phyloP scores from a whole-genome alignment of 768 basidiomycete species.

The Ramaria rubella region DNA sequence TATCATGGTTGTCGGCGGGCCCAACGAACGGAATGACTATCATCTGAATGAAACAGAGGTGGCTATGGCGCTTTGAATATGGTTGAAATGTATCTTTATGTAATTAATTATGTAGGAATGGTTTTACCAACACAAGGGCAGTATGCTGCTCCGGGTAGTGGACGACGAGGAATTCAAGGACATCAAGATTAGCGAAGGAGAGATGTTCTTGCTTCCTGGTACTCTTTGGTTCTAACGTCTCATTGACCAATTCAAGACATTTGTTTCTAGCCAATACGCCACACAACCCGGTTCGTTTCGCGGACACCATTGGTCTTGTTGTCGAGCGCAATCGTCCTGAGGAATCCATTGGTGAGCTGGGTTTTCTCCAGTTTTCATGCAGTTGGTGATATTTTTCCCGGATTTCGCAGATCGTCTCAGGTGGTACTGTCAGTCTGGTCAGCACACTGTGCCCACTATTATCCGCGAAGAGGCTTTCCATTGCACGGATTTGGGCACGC shows the following conservation, averaged over 20 bases:
- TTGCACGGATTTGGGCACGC: conserved; percentile 84
- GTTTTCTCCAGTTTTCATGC: neutral
- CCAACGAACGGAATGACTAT: conserved; percentile 90
- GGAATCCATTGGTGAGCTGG: conserved; percentile 59
- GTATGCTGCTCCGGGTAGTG: conserved; percentile 83
- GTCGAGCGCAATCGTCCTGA: conserved; percentile 79
- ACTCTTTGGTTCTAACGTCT: conserved; percentile 15
- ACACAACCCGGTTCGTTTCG: conserved; percentile 90
- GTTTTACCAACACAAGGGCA: conserved; percentile 97
- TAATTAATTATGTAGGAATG: conserved; percentile 59
- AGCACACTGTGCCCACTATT: conserved; percentile 60
- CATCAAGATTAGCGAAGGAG: conserved; percentile 86
- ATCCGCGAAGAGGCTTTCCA: conserved; percentile 84
- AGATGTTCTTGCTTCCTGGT: conserved; percentile 96
- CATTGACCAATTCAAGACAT: neutral
- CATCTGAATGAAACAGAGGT: conserved; percentile 95
- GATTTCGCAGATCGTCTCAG: conserved; percentile 79
- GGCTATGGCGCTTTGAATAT: no score
- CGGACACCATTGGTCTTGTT: conserved; percentile 87
- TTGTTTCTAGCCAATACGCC: conserved; percentile 74
- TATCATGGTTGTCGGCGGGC: conserved; percentile 96
- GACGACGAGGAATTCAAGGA: conserved; percentile 77
- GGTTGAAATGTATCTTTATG: neutral
- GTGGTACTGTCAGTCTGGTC: conserved; percentile 77
- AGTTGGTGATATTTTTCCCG: no score